These are phyloP conservation scores for Bacterosira constricta DNA, from an alignment of 108 stramenopile genomes.

Conservation along the genomic window DNA sequence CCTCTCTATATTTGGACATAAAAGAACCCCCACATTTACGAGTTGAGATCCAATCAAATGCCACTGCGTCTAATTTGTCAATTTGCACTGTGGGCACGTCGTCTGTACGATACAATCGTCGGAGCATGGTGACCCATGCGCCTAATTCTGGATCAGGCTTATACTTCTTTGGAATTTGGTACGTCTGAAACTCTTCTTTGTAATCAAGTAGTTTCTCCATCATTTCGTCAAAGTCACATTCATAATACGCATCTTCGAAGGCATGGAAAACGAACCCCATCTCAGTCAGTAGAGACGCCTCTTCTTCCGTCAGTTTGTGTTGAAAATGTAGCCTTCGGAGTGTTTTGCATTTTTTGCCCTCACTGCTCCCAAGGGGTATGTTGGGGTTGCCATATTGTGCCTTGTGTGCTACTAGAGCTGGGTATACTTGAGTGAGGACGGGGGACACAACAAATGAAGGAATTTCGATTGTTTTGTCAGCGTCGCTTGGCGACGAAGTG, in stretches of 20 bases:
- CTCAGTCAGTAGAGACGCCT: conserved; percentile 51
- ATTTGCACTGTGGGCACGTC: conserved; percentile 58
- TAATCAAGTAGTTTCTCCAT: conserved; percentile 58
- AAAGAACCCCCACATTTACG: conserved; percentile 79
- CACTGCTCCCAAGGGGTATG: conserved; percentile 69
- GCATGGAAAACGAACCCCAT: conserved; percentile 73
- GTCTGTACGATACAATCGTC: conserved; percentile 51
- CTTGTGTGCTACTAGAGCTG: conserved; percentile 55
- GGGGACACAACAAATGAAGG: conserved; percentile 50
- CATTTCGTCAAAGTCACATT: conserved; percentile 76
- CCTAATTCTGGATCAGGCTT: conserved; percentile 77
- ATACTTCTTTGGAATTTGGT: conserved; percentile 87
- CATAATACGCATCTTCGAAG: conserved; percentile 78
- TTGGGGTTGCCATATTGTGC: conserved; percentile 74
- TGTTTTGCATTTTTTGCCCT: conserved; percentile 69
- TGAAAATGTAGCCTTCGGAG: conserved; percentile 71
- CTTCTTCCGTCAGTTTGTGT: conserved; percentile 62
- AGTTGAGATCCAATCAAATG: conserved; percentile 73
- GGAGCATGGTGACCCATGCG: conserved; percentile 85
- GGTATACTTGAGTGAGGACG: conserved; percentile 65
- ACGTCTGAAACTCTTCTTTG: conserved; percentile 52
- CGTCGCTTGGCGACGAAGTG: not conserved
- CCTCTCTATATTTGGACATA: conserved; percentile 69
- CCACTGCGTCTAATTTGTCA: conserved; percentile 54
- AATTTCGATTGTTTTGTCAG: conserved; percentile 1